Conservation (phyloP, 2,329 filamentous ascomycete genomes). For the Pseudogymnoascus sp. region DNA sequence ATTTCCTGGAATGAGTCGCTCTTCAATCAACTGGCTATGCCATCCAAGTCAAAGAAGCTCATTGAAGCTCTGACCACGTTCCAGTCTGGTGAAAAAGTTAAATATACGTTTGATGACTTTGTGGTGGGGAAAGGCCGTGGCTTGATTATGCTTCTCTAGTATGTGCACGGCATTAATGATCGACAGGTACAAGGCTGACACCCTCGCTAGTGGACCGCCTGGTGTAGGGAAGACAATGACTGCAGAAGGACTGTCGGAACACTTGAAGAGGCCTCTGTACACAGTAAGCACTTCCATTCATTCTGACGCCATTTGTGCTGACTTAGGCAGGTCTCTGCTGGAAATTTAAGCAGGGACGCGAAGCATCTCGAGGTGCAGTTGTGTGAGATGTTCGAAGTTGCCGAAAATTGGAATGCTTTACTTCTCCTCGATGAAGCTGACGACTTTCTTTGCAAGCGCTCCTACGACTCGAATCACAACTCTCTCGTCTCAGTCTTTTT, state of each 20-base stretch:
- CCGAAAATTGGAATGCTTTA: slow-evolving; percentile 13
- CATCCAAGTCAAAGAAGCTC: background rate
- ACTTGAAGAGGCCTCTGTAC: background rate
- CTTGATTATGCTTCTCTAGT: slow-evolving; percentile 10
- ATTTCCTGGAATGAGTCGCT: background rate
- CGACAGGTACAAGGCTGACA: background rate
- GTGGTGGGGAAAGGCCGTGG: slow-evolving; percentile 8
- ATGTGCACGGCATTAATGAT: background rate
- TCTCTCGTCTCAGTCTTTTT: slow-evolving; percentile 40
- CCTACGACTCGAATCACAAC: slow-evolving; percentile 30
- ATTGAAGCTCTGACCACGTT: background rate
- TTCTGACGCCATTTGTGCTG: background rate
- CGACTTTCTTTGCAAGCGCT: slow-evolving; percentile 14
- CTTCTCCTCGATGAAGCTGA: slow-evolving; percentile 18
- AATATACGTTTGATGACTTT: slow-evolving; percentile 9
- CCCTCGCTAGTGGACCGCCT: background rate
- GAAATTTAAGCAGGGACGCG: background rate
- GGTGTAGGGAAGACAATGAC: slow-evolving; percentile 11
- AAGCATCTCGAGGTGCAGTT: slow-evolving; percentile 36
- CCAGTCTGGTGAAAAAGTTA: background rate
- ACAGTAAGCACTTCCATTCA: background rate
- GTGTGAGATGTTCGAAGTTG: slow-evolving; percentile 12
- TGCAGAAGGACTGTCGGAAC: slow-evolving; percentile 3
- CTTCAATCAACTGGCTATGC: background rate
- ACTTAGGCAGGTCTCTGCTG: background rate